Base-by-base conservation (phyloP, 164 flowering plant genomes). In the Nelumbo lutea region DNA sequence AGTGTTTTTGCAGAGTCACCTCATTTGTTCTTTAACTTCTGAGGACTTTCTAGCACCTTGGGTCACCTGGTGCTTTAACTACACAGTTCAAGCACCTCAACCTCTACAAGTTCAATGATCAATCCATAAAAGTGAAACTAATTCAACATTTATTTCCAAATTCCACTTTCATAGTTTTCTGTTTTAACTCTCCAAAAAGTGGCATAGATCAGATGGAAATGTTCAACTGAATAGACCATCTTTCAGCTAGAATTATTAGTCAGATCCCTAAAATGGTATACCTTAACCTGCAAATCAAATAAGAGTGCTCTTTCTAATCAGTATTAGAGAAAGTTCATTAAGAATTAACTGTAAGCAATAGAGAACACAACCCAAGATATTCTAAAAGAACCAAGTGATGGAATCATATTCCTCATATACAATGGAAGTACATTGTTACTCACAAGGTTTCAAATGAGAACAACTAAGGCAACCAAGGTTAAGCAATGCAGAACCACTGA, bases 401-500 rank as follows among this genome's bases (percentile, higher is more conserved):
- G 27, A 27, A 3, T 48, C 2, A 50, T 15, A 50, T 38, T 27
- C 14, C 15, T 64, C 56, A 48, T 50, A 65, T 53, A 41, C 1
- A 13, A 64, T 9, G 44, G 68, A 38, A 2, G 14, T 27, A 27
- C 6, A 39, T 3, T 70, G 8, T 56, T 42, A 64, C 55, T 70
- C 55, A 63, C 61, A 10, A 57, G 8, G 55, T 15, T 59, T 52
- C 57, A 61, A 67, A 57, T 11, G 44, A 64, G 62, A 47, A 57
- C 27, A 64, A 59, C 67, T 58, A 50, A 68, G 52, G 57, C 64
- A 65, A 58, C 42, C 4, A 46, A 39, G 27, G 14, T 11, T 50
- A 11, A 61, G 40, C 41, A 41, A 47, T 59, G 82, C 82, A 62
- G 69, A 64, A 39, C 56, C 71, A 27, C 90, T 85, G 77, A 84